Conservation (phyloP, 371 early-diverging fungal genomes). For the Coemansia sp. region DNA sequence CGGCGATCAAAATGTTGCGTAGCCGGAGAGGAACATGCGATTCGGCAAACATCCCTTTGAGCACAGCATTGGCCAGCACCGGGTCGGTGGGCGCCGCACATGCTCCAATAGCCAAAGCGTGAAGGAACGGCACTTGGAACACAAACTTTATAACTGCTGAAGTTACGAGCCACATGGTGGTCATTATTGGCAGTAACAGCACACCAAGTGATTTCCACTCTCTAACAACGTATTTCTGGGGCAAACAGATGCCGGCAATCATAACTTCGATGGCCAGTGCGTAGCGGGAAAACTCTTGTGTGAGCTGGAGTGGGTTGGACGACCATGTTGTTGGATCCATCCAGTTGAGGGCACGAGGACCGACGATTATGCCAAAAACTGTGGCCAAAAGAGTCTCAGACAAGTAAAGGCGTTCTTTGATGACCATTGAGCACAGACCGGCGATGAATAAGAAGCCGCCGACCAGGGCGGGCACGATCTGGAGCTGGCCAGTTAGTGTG, state of each 20-base stretch:
- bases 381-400: conserved; percentile 90
- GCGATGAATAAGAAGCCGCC: conserved; percentile 86
- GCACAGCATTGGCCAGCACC: conserved; percentile 89
- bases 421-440: conserved; percentile 85
- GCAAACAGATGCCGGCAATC: conserved; percentile 82
- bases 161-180: conserved; percentile 82
- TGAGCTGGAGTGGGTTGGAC: conserved; percentile 53
- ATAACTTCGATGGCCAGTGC: conserved; percentile 85
- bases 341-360: conserved; percentile 67
- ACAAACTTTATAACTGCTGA: conserved; percentile 67
- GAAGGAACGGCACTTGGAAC: conserved; percentile 55
- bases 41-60: conserved; percentile 94
- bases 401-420: conserved; percentile 88
- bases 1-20: conserved; percentile 81
- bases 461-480: conserved; percentile 57
- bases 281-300: conserved; percentile 72
- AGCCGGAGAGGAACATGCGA: conserved; percentile 78
- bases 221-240: conserved; percentile 64
- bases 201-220: conserved; percentile 72
- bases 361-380: conserved; percentile 84
- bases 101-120: conserved; percentile 79
- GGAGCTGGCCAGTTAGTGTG: conserved; percentile 27
- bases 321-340: conserved; percentile 60
- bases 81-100: conserved; percentile 97
- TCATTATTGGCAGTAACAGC: conserved; percentile 83